Evolutionary conservation across 164 flowering plant genomes (phyloP).

Genomic region (Piper longum): DNA sequence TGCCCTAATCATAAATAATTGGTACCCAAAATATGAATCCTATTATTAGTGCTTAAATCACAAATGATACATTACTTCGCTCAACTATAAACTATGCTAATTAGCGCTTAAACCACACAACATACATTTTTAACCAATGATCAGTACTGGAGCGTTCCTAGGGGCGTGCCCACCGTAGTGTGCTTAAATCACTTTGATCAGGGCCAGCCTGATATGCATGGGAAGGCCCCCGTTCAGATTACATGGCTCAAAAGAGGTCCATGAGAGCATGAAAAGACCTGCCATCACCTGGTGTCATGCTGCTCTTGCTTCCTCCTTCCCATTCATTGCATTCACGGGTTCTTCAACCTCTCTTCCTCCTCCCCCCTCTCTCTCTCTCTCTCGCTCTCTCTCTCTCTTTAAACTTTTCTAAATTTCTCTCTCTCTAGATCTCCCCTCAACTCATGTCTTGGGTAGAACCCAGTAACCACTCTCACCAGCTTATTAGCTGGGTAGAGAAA

Average conservation of each 20-base stretch:
- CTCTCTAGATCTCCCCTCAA: not conserved
- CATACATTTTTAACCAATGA: too few species aligned
- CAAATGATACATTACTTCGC: too few species aligned
- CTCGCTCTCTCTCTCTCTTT: not conserved
- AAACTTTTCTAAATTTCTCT: not conserved
- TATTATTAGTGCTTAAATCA: too few species aligned
- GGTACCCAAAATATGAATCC: too few species aligned
- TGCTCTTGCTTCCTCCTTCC: not conserved
- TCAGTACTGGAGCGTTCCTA: too few species aligned
- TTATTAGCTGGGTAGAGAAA: too few species aligned
- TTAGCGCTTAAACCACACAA: too few species aligned
- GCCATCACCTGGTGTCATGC: not conserved
- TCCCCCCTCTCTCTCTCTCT: not conserved
- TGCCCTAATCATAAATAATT: too few species aligned
- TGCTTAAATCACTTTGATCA: too few species aligned
- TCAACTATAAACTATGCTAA: too few species aligned
- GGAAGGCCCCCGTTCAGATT: not conserved
- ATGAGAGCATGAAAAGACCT: not conserved
- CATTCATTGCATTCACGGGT: conserved; percentile 3
- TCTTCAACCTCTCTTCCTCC: not conserved
- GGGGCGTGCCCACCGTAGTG: too few species aligned
- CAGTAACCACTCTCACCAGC: not conserved
- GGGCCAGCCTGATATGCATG: not conserved
- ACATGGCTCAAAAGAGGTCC: not conserved
- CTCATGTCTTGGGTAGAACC: not conserved